phyloP scores from a whole-genome alignment of 768 basidiomycete species.

The Fomitopsis pulvina region DNA sequence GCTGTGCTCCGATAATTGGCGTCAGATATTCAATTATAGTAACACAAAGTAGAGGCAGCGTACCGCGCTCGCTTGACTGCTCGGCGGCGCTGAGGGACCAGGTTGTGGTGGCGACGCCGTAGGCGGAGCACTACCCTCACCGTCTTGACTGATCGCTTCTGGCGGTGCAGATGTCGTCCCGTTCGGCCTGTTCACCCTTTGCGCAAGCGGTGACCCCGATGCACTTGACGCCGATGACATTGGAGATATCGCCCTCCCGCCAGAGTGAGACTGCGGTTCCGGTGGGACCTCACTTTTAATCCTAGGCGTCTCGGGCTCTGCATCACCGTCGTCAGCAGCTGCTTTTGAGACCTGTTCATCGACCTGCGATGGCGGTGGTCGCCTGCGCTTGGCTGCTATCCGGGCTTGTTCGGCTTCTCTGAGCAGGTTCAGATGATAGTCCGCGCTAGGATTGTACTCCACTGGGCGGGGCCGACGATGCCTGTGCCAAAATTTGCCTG shows the following conservation, averaged over 20 bases:
- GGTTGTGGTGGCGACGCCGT: constrained; percentile 1
- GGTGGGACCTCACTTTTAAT: constrained; percentile 32
- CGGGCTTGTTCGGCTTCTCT: constrained; percentile 52
- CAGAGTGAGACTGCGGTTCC: constrained; percentile 20
- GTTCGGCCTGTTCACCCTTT: constrained; percentile 49
- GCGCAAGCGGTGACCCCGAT: constrained; percentile 69
- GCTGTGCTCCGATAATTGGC: background rate
- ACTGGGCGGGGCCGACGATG: constrained; percentile 78
- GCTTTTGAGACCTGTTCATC: constrained; percentile 30
- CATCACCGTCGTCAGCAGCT: constrained; percentile 17
- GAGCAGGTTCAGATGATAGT: constrained; percentile 54
- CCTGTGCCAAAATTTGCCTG: constrained; percentile 88
- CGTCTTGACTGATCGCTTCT: constrained; percentile 8
- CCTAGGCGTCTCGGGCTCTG: constrained; percentile 49
- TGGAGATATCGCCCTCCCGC: constrained; percentile 59
- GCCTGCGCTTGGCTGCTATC: constrained; percentile 50
- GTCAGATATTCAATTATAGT: background rate
- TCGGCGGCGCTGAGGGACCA: constrained; percentile 5
- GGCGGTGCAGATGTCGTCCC: constrained; percentile 32
- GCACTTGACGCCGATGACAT: constrained; percentile 69
- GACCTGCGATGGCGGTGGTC: constrained; percentile 42
- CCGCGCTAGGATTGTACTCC: constrained; percentile 70
- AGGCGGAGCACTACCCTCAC: constrained; percentile 11
- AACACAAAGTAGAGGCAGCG: constrained; percentile 1
- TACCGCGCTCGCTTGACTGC: constrained; percentile 4